phyloP scores from a whole-genome alignment of 2,329 filamentous ascomycete genomes.

The Clathrospora elynae region DNA sequence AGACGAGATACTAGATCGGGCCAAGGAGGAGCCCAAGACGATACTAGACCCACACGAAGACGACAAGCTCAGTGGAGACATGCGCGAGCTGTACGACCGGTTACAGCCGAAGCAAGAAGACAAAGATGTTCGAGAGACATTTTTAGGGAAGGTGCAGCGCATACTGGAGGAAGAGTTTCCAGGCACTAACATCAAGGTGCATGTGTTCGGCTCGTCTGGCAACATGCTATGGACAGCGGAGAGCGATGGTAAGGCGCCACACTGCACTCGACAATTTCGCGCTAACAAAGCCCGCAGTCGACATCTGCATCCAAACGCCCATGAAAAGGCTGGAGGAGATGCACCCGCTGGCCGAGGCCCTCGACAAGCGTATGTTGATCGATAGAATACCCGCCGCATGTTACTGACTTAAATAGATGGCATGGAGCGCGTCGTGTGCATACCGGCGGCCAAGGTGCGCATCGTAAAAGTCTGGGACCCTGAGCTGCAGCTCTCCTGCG shows the following conservation, averaged over 20 bases:
- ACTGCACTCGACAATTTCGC: not conserved
- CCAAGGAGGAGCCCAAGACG: slow-evolving; percentile 69
- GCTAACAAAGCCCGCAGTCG: slow-evolving; percentile 67
- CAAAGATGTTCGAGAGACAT: slow-evolving; percentile 72
- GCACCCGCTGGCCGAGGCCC: slow-evolving; percentile 84
- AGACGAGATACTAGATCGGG: slow-evolving; percentile 78
- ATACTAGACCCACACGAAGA: slow-evolving; percentile 48
- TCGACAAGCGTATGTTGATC: slow-evolving; percentile 74
- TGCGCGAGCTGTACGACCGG: slow-evolving; percentile 81
- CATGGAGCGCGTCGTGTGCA: slow-evolving; percentile 95
- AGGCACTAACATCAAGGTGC: slow-evolving; percentile 83
- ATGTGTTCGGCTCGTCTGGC: slow-evolving; percentile 97
- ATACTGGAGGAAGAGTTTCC: slow-evolving; percentile 93
- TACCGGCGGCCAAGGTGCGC: slow-evolving; percentile 92
- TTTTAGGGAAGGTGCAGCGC: slow-evolving; percentile 86
- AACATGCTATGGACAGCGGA: slow-evolving; percentile 94
- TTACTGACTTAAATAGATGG: slow-evolving; percentile 67
- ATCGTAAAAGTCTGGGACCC: slow-evolving; percentile 99
- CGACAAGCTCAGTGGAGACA: slow-evolving; percentile 72
- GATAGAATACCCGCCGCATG: not conserved
- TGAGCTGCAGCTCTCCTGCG: slow-evolving; percentile 83
- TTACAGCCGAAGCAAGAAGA: slow-evolving; percentile 83
- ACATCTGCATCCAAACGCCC: slow-evolving; percentile 94
- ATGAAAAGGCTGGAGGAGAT: slow-evolving; percentile 88
- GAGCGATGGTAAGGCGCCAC: slow-evolving; percentile 77